Conservation (phyloP, 2,329 filamentous ascomycete genomes). For the Davidsoniella neocaledoniae region DNA sequence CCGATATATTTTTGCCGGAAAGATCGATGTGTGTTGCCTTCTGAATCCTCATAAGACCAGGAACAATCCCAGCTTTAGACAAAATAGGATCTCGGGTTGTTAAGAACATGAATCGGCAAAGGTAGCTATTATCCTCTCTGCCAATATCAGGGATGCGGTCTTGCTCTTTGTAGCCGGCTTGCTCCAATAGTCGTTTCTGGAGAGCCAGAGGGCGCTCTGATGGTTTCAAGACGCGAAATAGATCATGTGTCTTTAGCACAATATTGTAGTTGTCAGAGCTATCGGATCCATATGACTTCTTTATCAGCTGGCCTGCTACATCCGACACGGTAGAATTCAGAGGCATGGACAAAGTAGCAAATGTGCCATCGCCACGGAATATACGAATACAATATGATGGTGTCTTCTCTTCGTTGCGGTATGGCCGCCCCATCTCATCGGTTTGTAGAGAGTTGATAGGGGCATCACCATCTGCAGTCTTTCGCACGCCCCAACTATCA, state of each 20-base stretch:
- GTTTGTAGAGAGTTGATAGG: constrained; percentile 53
- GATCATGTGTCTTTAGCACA: constrained; percentile 81
- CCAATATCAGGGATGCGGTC: constrained; percentile 88
- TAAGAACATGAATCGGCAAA: constrained; percentile 90
- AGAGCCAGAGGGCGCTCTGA: constrained; percentile 74
- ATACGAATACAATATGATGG: constrained; percentile 82
- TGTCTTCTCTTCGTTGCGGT: constrained; percentile 42
- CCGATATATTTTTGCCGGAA: constrained; percentile 74
- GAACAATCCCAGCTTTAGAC: constrained; percentile 54
- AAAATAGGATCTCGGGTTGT: constrained; percentile 39
- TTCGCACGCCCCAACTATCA: constrained; percentile 89
- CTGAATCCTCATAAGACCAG: constrained; percentile 63
- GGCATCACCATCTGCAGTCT: constrained; percentile 44
- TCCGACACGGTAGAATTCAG: constrained; percentile 75
- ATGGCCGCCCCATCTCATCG: constrained; percentile 18
- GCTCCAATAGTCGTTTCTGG: constrained; percentile 78
- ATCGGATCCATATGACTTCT: constrained; percentile 86
- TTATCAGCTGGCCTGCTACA: constrained; percentile 75
- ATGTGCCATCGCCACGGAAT: constrained; percentile 85
- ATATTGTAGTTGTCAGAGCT: constrained; percentile 90
- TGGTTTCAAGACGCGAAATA: constrained; percentile 62
- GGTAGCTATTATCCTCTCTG: constrained; percentile 90
- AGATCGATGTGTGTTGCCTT: constrained; percentile 93
- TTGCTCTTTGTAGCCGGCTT: constrained; percentile 74
- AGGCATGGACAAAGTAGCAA: constrained; percentile 74